phyloP scores from a whole-genome alignment of 2,329 filamentous ascomycete genomes.

The Juglanconis sp. region DNA sequence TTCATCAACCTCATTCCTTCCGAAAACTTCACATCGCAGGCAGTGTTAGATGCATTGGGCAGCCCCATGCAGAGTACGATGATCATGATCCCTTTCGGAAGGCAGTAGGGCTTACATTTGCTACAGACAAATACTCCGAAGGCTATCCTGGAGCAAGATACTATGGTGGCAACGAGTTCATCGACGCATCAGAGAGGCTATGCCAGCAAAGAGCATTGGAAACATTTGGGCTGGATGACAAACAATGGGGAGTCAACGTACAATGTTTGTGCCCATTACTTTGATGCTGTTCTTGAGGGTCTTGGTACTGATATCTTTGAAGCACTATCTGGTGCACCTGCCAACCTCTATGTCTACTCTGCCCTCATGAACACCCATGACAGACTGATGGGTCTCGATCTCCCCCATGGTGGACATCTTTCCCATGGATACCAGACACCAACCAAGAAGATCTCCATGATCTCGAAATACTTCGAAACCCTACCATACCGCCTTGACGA shows the following conservation, averaged over 20 bases:
- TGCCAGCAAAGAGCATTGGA: constrained; percentile 89
- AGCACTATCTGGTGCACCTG: constrained; percentile 73
- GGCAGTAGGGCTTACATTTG: constrained; percentile 30
- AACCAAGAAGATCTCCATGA: constrained; percentile 90
- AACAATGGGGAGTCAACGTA: constrained; percentile 96
- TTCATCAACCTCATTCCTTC: constrained; percentile 97
- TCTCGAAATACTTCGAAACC: constrained; percentile 99
- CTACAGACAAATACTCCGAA: constrained; percentile 91
- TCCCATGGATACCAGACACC: constrained; percentile 97
- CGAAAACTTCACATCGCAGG: constrained; percentile 93
- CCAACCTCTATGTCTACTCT: constrained; percentile 92
- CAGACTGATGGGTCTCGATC: constrained; percentile 92
- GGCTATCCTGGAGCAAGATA: constrained; percentile 95
- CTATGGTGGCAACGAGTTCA: constrained; percentile 95
- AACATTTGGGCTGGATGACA: constrained; percentile 76
- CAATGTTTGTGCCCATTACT: constrained; percentile 58
- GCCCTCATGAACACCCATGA: constrained; percentile 91
- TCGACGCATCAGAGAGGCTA: constrained; percentile 82
- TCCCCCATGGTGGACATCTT: constrained; percentile 93
- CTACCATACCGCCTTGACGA: constrained; percentile 91
- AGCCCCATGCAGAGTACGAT: constrained; percentile 86
- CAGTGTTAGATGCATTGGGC: constrained; percentile 84
- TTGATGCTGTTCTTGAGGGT: background rate
- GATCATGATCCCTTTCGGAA: constrained; percentile 10
- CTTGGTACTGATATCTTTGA: constrained; percentile 15